Conservation (phyloP, 805 yeast genomes). For the Hanseniaspora lachancei region DNA sequence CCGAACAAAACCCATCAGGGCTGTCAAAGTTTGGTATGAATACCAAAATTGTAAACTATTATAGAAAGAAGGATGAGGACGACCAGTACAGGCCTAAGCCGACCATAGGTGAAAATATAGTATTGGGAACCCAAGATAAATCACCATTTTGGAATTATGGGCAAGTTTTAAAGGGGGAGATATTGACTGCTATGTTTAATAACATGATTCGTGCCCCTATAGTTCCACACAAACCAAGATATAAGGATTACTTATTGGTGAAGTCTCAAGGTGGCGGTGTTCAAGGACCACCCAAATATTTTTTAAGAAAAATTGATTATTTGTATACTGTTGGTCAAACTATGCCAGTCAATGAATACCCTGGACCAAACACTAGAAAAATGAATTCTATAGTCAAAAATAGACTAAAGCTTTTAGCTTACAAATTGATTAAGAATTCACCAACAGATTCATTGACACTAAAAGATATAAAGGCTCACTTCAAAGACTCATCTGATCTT, state of each 20-base stretch:
- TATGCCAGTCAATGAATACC: slow-evolving; percentile 85
- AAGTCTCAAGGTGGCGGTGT: slow-evolving; percentile 72
- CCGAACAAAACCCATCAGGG: slow-evolving; percentile 76
- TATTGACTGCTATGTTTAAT: slow-evolving; percentile 87
- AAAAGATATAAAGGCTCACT: slow-evolving; percentile 77
- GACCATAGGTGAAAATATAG: slow-evolving; percentile 86
- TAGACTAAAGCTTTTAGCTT: slow-evolving; percentile 85
- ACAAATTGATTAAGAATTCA: slow-evolving; percentile 64
- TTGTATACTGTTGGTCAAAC: slow-evolving; percentile 83
- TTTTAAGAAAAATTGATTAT: slow-evolving; percentile 53
- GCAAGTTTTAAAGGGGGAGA: slow-evolving; percentile 83
- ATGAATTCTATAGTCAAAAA: slow-evolving; percentile 88
- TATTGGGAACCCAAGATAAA: slow-evolving; percentile 87
- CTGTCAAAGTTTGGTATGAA: slow-evolving; percentile 92
- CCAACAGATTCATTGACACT: slow-evolving; percentile 66
- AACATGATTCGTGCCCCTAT: slow-evolving; percentile 87
- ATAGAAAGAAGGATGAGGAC: slow-evolving; percentile 67
- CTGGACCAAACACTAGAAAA: slow-evolving; percentile 94
- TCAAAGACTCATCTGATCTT: slow-evolving; percentile 95
- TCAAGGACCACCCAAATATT: slow-evolving; percentile 46
- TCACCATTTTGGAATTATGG: slow-evolving; percentile 99
- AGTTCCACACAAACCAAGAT: slow-evolving; percentile 65
- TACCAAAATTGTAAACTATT: slow-evolving; percentile 80
- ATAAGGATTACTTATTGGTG: slow-evolving; percentile 71
- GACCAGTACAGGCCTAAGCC: slow-evolving; percentile 80